Evolutionary conservation across 78 protist species (phyloP).

Genomic region (Isochrysis galbana): DNA sequence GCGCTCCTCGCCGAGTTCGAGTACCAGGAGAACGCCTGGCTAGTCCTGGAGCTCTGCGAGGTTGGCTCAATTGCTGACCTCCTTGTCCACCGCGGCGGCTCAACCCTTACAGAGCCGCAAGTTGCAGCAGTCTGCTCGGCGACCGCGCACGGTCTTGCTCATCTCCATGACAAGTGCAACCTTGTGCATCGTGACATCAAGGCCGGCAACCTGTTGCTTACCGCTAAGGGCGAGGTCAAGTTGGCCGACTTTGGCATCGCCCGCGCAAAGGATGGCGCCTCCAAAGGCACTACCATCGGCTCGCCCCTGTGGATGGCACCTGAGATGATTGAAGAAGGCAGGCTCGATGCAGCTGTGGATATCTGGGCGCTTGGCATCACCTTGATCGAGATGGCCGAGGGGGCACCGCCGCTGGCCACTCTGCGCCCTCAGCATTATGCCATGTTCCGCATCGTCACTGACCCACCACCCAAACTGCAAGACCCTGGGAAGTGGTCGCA

Average conservation of each 20-base stretch:
- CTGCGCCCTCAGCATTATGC: background rate
- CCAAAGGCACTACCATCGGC: background rate
- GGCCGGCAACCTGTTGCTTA: background rate
- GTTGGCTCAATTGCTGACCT: background rate
- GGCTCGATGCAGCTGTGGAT: conserved; percentile 73
- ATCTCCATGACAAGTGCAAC: background rate
- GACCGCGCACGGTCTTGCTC: background rate
- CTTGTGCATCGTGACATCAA: background rate
- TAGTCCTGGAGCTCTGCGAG: background rate
- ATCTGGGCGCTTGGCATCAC: conserved; percentile 99
- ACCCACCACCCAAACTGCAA: background rate
- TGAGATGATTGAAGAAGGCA: conserved; percentile 48
- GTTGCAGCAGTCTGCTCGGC: background rate
- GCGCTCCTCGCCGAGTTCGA: background rate
- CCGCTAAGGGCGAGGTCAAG: background rate
- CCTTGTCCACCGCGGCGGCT: background rate
- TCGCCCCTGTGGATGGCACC: conserved; percentile 77
- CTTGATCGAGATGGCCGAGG: conserved; percentile 94
- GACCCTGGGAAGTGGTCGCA: too few relatives aligned
- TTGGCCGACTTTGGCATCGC: background rate
- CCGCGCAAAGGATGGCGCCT: background rate
- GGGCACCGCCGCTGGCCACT: conserved; percentile 84
- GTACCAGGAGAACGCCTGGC: too few relatives aligned
- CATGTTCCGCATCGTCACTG: background rate
- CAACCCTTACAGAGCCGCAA: background rate